These are phyloP conservation scores for Calonectria hawksworthii DNA, from an alignment of 2,329 filamentous ascomycete species.

Conservation along the genomic window DNA sequence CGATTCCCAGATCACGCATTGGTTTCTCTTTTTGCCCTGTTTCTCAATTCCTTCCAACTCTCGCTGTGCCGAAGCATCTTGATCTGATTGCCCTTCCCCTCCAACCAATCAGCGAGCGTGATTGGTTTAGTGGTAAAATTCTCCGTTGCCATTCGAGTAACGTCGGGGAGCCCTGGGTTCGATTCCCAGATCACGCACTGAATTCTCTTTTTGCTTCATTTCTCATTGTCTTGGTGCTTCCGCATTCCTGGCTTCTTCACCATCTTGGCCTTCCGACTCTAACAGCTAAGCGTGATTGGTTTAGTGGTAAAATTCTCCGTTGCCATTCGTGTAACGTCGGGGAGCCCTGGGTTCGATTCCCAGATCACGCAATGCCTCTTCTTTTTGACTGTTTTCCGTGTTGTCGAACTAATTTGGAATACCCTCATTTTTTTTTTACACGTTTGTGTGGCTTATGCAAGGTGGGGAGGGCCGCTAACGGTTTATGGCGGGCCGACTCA, in stretches of 20 bases:
- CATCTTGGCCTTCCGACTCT: neutral
- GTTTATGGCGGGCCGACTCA: neutral
- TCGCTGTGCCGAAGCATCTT: neutral
- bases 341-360: constrained; percentile 28
- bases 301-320: constrained; percentile 29
- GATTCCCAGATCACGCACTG: neutral
- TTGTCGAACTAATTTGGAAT: neutral
- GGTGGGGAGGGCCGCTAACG: neutral
- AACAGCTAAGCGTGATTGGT: constrained; percentile 14
- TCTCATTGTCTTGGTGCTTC: neutral
- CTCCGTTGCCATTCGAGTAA: neutral
- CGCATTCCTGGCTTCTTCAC: neutral
- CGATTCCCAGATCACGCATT: constrained; percentile 24
- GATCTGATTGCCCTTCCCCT: neutral
- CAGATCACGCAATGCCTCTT: constrained; percentile 12
- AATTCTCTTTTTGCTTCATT: neutral
- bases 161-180: constrained; percentile 2
- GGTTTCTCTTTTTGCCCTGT: neutral
- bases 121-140: constrained; percentile 10
- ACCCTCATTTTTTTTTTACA: neutral
- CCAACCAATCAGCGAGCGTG: neutral
- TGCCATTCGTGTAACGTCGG: constrained; percentile 24
- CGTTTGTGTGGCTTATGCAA: neutral
- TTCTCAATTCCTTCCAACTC: neutral
- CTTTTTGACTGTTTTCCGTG: neutral